phyloP scores from a whole-genome alignment of 2,329 filamentous ascomycete species.

The Didymella keratinophila region DNA sequence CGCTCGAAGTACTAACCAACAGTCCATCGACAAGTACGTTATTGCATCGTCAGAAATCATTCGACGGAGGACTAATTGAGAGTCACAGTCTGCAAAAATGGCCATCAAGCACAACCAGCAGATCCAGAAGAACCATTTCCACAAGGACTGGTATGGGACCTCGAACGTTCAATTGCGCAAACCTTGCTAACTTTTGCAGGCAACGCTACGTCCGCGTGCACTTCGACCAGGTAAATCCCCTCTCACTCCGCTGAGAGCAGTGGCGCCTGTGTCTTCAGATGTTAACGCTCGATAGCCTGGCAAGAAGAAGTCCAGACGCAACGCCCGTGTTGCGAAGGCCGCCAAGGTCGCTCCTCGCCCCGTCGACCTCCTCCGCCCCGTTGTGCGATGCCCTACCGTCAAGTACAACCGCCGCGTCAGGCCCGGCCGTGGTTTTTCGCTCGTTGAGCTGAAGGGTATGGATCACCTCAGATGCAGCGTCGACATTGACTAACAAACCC shows the following conservation, averaged over 20 bases:
- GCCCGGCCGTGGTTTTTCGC: conserved; percentile 95
- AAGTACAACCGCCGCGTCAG: conserved; percentile 99
- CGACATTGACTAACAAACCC: conserved; percentile 52
- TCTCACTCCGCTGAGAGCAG: conserved; percentile 59
- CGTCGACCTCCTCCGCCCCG: conserved; percentile 93
- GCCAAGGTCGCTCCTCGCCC: conserved; percentile 94
- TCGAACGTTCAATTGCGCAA: conserved; percentile 12
- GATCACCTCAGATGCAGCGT: not conserved
- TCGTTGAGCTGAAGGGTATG: conserved; percentile 95
- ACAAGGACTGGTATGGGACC: conserved; percentile 66
- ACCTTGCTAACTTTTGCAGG: conserved; percentile 58
- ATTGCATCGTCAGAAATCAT: conserved; percentile 8
- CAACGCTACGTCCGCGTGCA: conserved; percentile 98
- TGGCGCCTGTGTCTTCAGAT: conserved; percentile 57
- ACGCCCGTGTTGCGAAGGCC: conserved; percentile 93
- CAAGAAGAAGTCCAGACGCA: conserved; percentile 91
- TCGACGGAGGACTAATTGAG: conserved; percentile 22
- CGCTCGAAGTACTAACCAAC: conserved; percentile 41
- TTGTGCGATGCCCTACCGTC: conserved; percentile 97
- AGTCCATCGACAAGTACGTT: conserved; percentile 44
- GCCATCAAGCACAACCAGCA: conserved; percentile 99
- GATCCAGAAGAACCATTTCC: conserved; percentile 84
- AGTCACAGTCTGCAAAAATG: conserved; percentile 54
- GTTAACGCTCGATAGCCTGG: conserved; percentile 72
- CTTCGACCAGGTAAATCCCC: conserved; percentile 95